A percentile compares a stretch with the other conserved stretches of the same genome.
Evolutionary conservation across 345 rosid genomes (phyloP).

Genomic region (Melaleuca alternifolia): DNA sequence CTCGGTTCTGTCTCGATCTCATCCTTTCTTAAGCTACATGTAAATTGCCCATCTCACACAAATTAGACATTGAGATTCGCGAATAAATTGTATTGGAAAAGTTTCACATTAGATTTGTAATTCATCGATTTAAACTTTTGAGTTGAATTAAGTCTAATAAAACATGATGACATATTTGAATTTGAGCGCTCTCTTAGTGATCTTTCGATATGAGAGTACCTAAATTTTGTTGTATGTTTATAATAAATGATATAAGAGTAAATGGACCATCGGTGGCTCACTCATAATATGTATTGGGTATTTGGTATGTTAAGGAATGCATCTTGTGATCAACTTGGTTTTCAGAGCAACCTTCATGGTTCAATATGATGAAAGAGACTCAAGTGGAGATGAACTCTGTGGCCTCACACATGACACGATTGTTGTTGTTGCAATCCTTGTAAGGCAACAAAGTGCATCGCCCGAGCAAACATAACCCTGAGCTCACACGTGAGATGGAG

Average conservation of each 20-base stretch:
- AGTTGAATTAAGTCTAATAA: fast-evolving
- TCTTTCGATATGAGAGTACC: background rate
- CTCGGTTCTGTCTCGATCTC: background rate
- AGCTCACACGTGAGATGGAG: too few species aligned
- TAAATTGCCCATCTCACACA: fast-evolving
- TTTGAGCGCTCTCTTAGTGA: background rate
- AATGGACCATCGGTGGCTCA: background rate
- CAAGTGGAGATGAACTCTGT: background rate
- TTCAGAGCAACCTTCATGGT: background rate
- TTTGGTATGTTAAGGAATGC: background rate
- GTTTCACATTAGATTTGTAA: fast-evolving
- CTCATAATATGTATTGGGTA: background rate
- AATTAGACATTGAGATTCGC: background rate
- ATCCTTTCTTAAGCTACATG: background rate
- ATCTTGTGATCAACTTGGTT: background rate
- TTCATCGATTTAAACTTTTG: background rate
- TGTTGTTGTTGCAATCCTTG: fast-evolving
- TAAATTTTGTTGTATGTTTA: fast-evolving
- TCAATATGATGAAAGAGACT: fast-evolving
- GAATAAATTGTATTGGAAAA: background rate
- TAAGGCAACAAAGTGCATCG: background rate
- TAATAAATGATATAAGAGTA: background rate
- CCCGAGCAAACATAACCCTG: too few species aligned
- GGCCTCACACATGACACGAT: too few species aligned
- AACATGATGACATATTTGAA: too few species aligned